Base-by-base conservation (phyloP, 805 yeast species). In the Spathaspora boniae region DNA sequence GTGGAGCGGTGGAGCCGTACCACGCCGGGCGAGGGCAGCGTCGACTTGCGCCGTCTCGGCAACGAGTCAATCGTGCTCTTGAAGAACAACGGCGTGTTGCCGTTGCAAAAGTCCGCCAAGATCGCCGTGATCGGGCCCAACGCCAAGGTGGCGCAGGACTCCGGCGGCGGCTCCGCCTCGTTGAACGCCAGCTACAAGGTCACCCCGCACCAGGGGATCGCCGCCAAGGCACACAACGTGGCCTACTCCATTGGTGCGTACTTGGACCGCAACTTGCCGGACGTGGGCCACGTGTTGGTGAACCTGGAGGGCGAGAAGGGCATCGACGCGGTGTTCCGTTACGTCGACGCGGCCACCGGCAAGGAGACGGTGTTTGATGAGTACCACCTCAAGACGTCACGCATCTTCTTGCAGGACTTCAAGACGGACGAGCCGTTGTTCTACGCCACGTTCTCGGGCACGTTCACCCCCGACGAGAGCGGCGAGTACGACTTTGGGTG, bases 111-210 rank as follows among this genome's bases (percentile, higher is more conserved):
- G 32, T 31, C 31, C 5, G 43, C 45, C 9, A 62, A 50, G 9
- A 60, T 68, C 22, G 74, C 76, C 1, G 70, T 79, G 9, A 72
- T 79, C 46, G 86, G 85, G 2, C 82, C 82, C 26, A 75, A 73
- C 42, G 82, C 77, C 20, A 72, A 64, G 42, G 53, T 48, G 29
- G 60, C 76, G 4, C 66, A 70, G 26, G 70, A 62, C 42, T 70
- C 76, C 16, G 83, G 84, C 37, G 84, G 84, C 41, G 84, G 84
- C 5, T 76, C 82, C 14, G 81, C 82, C 22, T 60, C 76, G 6
- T 56, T 74, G 44, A 54, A 55, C 19, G 69, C 78, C 4, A 64
- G 72, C 48, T 72, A 74, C 50, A 56, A 63, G 9, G 60, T 72
- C 6, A 56, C 76, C 9, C 78, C 79, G 3, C 65, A 51, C 28